Conservation (phyloP, 306 rosid species). For the Amphicarpaea edgeworthii region DNA sequence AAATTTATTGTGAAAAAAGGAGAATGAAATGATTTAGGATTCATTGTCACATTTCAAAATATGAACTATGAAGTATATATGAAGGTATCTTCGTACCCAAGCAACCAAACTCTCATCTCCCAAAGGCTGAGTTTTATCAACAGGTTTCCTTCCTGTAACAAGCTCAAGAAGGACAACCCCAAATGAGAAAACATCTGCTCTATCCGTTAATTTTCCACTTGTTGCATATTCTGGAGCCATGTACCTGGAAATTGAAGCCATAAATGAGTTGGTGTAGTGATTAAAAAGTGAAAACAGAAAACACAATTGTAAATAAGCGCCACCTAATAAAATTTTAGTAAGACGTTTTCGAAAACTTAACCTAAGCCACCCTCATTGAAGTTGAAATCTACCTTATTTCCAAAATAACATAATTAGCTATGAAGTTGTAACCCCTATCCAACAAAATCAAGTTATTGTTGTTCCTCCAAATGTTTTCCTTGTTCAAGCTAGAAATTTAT, state of each 20-base stretch:
- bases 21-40: too few relatives aligned
- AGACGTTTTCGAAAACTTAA: slow-evolving; percentile 31
- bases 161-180: slow-evolving; percentile 98
- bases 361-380: slow-evolving; percentile 9
- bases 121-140: slow-evolving; percentile 76
- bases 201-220: slow-evolving; percentile 93
- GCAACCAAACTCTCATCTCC: slow-evolving; percentile 98
- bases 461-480: background rate
- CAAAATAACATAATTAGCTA: slow-evolving; percentile 1
- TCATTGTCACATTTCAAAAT: slow-evolving; percentile 13
- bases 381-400: slow-evolving; percentile 15
- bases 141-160: slow-evolving; percentile 84
- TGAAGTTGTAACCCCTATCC: background rate
- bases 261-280: slow-evolving; percentile 13
- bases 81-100: slow-evolving; percentile 69
- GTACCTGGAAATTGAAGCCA: slow-evolving; percentile 61
- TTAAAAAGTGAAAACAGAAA: too few relatives aligned
- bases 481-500: background rate
- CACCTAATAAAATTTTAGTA: background rate
- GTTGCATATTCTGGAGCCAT: slow-evolving; percentile 99
- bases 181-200: slow-evolving; percentile 95
- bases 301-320: too few relatives aligned
- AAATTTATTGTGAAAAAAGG: background rate
- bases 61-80: too few relatives aligned
- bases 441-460: too few relatives aligned